These are phyloP conservation scores for Aquilaria sinensis DNA, from an alignment of 345 rosid genomes.

Conservation along the genomic window DNA sequence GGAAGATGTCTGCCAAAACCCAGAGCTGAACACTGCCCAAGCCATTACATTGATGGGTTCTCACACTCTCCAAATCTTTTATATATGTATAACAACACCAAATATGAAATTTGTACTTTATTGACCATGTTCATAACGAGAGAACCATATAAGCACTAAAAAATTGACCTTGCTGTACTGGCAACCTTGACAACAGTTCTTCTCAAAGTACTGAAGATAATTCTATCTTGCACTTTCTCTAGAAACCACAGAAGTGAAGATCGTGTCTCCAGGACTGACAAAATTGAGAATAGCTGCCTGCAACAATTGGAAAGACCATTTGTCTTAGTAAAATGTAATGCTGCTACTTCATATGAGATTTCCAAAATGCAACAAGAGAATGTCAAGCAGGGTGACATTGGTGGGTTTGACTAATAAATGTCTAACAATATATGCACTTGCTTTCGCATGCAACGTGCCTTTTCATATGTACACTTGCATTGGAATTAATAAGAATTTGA, in stretches of 20 bases:
- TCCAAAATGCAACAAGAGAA: background rate
- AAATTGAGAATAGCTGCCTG: slow-evolving; percentile 48
- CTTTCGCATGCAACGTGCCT: too few species aligned
- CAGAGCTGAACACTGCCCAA: too few species aligned
- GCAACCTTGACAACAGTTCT: slow-evolving; percentile 41
- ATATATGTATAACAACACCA: too few species aligned
- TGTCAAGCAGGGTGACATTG: background rate
- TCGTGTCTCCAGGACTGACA: slow-evolving; percentile 31
- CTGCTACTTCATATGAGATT: background rate
- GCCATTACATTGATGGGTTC: too few species aligned
- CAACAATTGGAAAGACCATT: slow-evolving; percentile 15
- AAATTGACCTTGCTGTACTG: slow-evolving; percentile 47
- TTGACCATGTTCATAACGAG: background rate
- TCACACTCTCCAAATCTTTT: too few species aligned
- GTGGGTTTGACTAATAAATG: background rate
- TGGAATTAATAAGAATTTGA: background rate
- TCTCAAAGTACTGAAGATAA: slow-evolving; percentile 57
- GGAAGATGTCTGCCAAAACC: too few species aligned
- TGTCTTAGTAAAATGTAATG: too few species aligned
- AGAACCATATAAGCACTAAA: background rate
- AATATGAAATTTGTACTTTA: too few species aligned
- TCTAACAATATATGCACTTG: background rate
- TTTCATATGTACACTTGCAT: background rate
- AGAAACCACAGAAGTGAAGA: slow-evolving; percentile 66
- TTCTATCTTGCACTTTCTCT: slow-evolving; percentile 61